A percentile compares a stretch with the other conserved stretches of the same genome.
Evolutionary conservation across 306 rosid genomes (phyloP).

Genomic region (Argentina anserina): DNA sequence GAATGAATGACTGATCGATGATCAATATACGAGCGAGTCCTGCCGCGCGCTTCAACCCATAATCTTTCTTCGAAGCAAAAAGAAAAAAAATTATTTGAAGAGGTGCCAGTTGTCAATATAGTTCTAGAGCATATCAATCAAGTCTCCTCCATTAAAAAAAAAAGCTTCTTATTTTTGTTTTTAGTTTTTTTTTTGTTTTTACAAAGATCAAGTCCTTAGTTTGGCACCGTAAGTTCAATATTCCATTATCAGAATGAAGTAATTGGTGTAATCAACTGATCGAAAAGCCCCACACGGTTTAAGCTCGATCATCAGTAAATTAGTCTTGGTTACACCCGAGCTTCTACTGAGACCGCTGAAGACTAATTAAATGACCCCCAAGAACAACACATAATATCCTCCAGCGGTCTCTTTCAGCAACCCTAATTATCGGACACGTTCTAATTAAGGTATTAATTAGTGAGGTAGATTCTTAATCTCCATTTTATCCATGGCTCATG

Average conservation of each 20-base stretch:
- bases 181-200: too few species aligned
- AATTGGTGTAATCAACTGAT: not conserved
- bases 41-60: too few species aligned
- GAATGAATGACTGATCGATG: too few species aligned
- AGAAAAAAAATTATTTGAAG: not conserved
- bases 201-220: too few species aligned
- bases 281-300: constrained; percentile 51
- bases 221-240: constrained; percentile 12
- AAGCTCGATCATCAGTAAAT: not conserved
- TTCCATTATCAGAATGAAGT: constrained; percentile 1
- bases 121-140: constrained; percentile 29
- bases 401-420: not conserved
- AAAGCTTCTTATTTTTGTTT: too few species aligned
- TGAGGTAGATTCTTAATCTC: constrained; percentile 5
- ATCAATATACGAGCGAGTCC: too few species aligned
- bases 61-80: too few species aligned
- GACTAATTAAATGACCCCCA: not conserved
- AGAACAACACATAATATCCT: not conserved
- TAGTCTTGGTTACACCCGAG: constrained; percentile 21
- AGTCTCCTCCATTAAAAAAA: too few species aligned
- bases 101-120: not conserved
- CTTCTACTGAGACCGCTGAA: constrained; percentile 33
- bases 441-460: not conserved
- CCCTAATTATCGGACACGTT: not conserved
- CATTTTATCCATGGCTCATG: not conserved